Evolutionary conservation across 176 grass and related monocot species (phyloP).

Genomic region (Saccharum spontaneum): DNA sequence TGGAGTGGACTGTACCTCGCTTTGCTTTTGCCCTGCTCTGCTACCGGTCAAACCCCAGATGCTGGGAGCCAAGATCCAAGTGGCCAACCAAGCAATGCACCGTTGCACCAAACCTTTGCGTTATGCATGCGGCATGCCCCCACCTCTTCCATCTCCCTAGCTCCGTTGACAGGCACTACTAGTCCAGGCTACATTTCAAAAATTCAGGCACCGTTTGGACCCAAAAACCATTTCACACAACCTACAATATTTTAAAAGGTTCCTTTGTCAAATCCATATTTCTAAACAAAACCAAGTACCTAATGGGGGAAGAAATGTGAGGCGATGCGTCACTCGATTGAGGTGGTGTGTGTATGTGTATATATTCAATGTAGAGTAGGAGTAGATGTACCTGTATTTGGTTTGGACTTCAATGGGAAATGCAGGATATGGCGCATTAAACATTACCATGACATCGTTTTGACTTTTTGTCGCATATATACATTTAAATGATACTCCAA

Average conservation of each 20-base stretch:
- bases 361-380: neutral
- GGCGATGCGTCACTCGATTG: neutral
- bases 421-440: neutral
- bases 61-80: constrained; percentile 1
- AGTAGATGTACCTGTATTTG: neutral
- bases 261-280: neutral
- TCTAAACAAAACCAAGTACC: neutral
- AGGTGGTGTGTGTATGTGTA: neutral
- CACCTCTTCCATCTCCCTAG: neutral
- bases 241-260: neutral
- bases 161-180: neutral
- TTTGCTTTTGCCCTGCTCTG: neutral
- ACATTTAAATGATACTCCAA: neutral
- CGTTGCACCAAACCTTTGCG: constrained; percentile 1
- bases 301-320: neutral
- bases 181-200: neutral
- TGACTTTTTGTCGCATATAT: constrained; percentile 21
- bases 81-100: neutral
- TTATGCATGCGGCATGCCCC: neutral
- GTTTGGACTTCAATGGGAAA: neutral
- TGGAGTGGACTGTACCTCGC: neutral
- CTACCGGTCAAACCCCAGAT: constrained; percentile 21
- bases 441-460: neutral
- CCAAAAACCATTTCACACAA: too few relatives aligned
- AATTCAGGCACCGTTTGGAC: neutral